A percentile compares a stretch with the other conserved stretches of the same genome.
Conservation (phyloP, 2,329 filamentous ascomycete genomes). For the Pseudogymnoascus sp. region DNA sequence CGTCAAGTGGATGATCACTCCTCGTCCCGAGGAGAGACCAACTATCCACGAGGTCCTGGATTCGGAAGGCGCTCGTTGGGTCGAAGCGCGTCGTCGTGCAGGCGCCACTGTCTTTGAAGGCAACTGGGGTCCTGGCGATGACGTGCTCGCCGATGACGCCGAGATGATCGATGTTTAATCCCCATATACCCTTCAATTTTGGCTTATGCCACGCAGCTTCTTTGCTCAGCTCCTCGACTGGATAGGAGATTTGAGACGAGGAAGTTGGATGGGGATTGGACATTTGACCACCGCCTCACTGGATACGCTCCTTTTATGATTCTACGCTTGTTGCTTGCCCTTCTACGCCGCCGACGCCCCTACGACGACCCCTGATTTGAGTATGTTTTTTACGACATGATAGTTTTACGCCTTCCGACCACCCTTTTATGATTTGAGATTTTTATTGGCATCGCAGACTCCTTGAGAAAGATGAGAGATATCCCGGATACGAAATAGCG, state of each 20-base stretch:
- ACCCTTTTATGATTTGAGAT: constrained; percentile 2
- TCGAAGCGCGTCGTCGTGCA: constrained; percentile 65
- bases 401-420: constrained; percentile 4
- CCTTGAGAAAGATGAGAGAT: not conserved
- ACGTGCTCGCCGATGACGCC: constrained; percentile 31
- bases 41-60: constrained; percentile 64
- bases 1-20: constrained; percentile 80
- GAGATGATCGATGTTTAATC: constrained; percentile 31
- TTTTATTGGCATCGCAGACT: not conserved
- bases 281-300: constrained; percentile 2
- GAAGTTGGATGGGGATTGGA: constrained; percentile 4
- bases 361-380: constrained; percentile 3
- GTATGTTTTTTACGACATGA: constrained; percentile 5
- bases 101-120: constrained; percentile 95
- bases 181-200: not conserved
- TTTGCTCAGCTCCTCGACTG: constrained; percentile 3
- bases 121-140: constrained; percentile 77
- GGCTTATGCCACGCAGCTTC: not conserved
- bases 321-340: constrained; percentile 1
- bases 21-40: constrained; percentile 65
- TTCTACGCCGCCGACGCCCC: constrained; percentile 5
- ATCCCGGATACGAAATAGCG: constrained; percentile 1
- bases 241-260: constrained; percentile 8
- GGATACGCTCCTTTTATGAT: not conserved
- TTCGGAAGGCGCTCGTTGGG: constrained; percentile 71